Conservation (phyloP, 306 rosid genomes). For the Alnus glutinosa region DNA sequence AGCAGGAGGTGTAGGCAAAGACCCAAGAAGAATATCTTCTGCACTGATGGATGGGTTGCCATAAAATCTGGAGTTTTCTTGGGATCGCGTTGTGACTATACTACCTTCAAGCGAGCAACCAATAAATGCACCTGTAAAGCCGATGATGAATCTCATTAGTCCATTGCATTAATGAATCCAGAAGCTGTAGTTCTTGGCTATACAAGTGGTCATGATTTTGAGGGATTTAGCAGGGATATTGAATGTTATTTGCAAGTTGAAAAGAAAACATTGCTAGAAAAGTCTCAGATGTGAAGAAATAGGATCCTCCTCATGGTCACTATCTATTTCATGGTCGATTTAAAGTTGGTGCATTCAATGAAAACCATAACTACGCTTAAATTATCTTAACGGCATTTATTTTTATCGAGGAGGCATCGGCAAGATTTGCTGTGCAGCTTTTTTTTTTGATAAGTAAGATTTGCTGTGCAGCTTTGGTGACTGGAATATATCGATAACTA, state of each 20-base stretch:
- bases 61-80: constrained; percentile 27
- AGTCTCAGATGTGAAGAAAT: neutral
- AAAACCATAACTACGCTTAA: neutral
- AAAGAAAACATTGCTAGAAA: too few species aligned
- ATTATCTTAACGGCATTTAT: neutral
- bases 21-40: constrained; percentile 25
- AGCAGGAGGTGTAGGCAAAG: constrained; percentile 30
- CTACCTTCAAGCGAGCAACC: constrained; percentile 30
- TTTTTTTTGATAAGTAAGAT: neutral
- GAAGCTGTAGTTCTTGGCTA: neutral
- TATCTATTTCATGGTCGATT: too few species aligned
- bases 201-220: neutral
- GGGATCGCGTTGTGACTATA: constrained; percentile 6
- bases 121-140: constrained; percentile 27
- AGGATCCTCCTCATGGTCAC: too few species aligned
- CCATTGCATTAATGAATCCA: neutral
- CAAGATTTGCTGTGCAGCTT: too few species aligned
- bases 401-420: neutral
- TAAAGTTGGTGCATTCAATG: neutral
- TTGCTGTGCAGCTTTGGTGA: neutral
- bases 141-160: neutral
- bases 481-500: neutral
- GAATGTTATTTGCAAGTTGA: neutral
- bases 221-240: neutral
- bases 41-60: constrained; percentile 23